Evolutionary conservation across 1,139 yeast genomes (phyloP).

Genomic region (Saccharomyces hybrid): DNA sequence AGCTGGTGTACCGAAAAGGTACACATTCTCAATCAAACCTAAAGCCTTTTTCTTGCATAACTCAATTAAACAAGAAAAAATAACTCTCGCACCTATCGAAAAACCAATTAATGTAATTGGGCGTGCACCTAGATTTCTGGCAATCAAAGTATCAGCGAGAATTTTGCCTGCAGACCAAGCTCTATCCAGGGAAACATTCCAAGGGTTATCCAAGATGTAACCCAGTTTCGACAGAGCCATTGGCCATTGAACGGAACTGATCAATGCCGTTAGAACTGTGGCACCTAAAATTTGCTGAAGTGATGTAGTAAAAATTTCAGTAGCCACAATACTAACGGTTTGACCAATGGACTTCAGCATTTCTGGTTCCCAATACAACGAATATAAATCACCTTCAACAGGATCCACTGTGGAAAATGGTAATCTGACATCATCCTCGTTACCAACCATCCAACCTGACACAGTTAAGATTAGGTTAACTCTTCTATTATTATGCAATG

Average conservation of each 20-base stretch:
- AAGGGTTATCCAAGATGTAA: constrained; percentile 88
- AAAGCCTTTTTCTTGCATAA: constrained; percentile 78
- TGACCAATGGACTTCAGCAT: constrained; percentile 95
- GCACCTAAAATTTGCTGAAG: constrained; percentile 93
- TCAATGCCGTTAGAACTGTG: constrained; percentile 81
- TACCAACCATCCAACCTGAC: constrained; percentile 97
- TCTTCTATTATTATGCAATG: constrained; percentile 83
- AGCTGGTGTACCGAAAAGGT: constrained; percentile 81
- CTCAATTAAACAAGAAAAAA: constrained; percentile 82
- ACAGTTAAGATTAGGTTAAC: constrained; percentile 85
- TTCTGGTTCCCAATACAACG: constrained; percentile 96
- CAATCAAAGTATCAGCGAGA: constrained; percentile 80
- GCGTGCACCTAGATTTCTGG: constrained; percentile 83
- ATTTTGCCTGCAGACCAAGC: constrained; percentile 96
- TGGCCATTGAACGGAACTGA: constrained; percentile 94
- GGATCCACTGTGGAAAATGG: constrained; percentile 97
- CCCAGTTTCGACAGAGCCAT: constrained; percentile 85
- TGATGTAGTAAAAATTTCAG: constrained; percentile 86
- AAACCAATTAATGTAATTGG: constrained; percentile 92
- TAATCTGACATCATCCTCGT: constrained; percentile 87
- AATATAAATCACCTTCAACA: constrained; percentile 90
- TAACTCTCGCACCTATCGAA: constrained; percentile 87
- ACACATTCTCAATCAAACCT: constrained; percentile 86
- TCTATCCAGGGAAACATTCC: constrained; percentile 94
- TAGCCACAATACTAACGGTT: constrained; percentile 85